These are phyloP conservation scores for Acanthamoeba rhysodes DNA, from an alignment of 208 protist species.

Conservation along the genomic window DNA sequence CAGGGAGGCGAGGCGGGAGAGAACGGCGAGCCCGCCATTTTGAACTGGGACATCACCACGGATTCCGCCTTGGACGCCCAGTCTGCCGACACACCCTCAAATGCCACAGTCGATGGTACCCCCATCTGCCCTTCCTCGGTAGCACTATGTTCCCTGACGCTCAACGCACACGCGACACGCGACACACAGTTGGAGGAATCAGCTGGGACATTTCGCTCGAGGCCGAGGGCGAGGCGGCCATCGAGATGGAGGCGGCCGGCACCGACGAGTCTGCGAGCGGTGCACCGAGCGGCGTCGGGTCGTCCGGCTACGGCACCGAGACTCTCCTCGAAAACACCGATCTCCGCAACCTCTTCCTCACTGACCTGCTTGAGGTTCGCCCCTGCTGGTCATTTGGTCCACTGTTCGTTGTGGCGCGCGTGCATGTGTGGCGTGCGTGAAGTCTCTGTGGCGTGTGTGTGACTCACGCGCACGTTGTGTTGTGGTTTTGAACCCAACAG, in stretches of 20 bases:
- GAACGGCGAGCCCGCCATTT: neutral
- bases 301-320: neutral
- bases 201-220: slow-evolving; percentile 53
- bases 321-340: slow-evolving; percentile 40
- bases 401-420: neutral
- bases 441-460: too few species aligned
- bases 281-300: neutral
- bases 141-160: neutral
- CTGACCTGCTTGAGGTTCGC: slow-evolving; percentile 18
- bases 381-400: neutral
- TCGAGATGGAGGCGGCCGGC: slow-evolving; percentile 9
- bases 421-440: too few species aligned
- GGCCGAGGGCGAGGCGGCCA: neutral
- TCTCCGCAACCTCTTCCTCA: slow-evolving; percentile 13
- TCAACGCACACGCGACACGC: too few species aligned
- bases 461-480: too few species aligned
- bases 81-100: neutral
- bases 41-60: slow-evolving; percentile 17
- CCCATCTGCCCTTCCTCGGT: too few species aligned
- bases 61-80: neutral
- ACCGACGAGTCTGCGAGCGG: neutral
- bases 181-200: neutral
- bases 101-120: neutral
- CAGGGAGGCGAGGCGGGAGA: neutral
- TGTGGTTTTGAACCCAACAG: neutral